Evolutionary conservation across 2,329 filamentous ascomycete genomes (phyloP), one percentile per base, ranked within the genome.

Genomic region (Dothistroma pini): DNA sequence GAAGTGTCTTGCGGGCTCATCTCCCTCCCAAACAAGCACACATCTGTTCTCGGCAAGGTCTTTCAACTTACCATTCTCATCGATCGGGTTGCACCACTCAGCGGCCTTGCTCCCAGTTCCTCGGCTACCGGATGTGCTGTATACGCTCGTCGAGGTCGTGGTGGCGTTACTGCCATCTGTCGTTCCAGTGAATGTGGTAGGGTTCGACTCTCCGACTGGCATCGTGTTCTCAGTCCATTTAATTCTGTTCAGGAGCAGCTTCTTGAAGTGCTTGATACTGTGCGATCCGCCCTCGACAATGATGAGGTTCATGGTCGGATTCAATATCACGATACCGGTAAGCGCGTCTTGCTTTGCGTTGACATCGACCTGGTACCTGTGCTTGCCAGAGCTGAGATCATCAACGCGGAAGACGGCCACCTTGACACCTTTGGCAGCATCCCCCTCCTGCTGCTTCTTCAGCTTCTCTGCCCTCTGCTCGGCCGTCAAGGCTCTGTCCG

Each of bases 161-260:
- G 66, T 63, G 8, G 61, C 62, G 44, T 64, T 63, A 14, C 58
- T 62, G 48, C 66, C 66, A 50, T 68, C 66, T 1, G 67, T 65
- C n/a, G 61, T 57, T 16, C 65, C 67, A 16, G 66, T 70, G 60
- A 74, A 74, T 16, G 72, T 74, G 10, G 67, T 69, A 0, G 71
- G 68, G 10, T 65, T 67, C 47, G 57, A 59, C 34, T 64, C 62
- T 16, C 64, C 65, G 48, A 86, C 82, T 0, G 92, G 88, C 2
- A 87, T 86, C 0, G 86, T 84, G 69, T 96, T 96, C 73, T 97
- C 93, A 2, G 89, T 89, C 95, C 96, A 99, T 75, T 96, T 89
- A 71, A 97, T 92, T 53, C 95, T 91, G 68, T 93, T 88, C 49
- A 96, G 81, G 90, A 99, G 93, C 32, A 99, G 82, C 75, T 96